Conservation (phyloP, 2,329 filamentous ascomycete species). For the Chalaropsis thielavioides region DNA sequence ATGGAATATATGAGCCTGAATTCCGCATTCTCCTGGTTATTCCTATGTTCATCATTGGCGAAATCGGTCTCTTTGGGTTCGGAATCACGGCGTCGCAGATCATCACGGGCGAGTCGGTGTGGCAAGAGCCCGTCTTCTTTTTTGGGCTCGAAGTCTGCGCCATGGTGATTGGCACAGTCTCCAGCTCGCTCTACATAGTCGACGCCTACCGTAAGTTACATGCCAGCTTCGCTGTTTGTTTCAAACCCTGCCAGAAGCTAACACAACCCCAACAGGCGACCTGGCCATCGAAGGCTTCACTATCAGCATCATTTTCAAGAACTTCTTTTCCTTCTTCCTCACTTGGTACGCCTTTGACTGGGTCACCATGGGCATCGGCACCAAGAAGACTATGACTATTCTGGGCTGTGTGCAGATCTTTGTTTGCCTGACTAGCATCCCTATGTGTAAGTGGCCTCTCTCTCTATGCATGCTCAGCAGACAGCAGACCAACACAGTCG, state of each 20-base stretch:
- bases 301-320: conserved; percentile 84
- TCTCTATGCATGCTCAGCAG: too few species aligned
- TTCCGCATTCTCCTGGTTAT: conserved; percentile 73
- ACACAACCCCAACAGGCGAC: conserved; percentile 38
- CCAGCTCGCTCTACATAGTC: conserved; percentile 74
- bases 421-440: conserved; percentile 60
- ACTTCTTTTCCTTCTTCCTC: conserved; percentile 76
- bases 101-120: conserved; percentile 43
- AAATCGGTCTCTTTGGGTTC: conserved; percentile 71
- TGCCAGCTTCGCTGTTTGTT: background rate
- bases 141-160: conserved; percentile 73
- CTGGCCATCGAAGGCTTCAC: conserved; percentile 81
- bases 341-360: conserved; percentile 77
- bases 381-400: conserved; percentile 48
- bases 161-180: conserved; percentile 84
- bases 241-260: background rate
- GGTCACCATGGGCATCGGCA: conserved; percentile 49
- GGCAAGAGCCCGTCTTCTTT: conserved; percentile 63
- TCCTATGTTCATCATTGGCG: conserved; percentile 65
- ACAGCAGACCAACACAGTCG: too few species aligned
- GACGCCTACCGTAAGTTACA: conserved; percentile 66
- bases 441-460: conserved; percentile 56
- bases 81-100: conserved; percentile 55
- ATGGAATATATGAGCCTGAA: conserved; percentile 78
- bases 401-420: conserved; percentile 65